phyloP scores from a whole-genome alignment of 805 yeast genomes.

The Pichia membranifaciens region DNA sequence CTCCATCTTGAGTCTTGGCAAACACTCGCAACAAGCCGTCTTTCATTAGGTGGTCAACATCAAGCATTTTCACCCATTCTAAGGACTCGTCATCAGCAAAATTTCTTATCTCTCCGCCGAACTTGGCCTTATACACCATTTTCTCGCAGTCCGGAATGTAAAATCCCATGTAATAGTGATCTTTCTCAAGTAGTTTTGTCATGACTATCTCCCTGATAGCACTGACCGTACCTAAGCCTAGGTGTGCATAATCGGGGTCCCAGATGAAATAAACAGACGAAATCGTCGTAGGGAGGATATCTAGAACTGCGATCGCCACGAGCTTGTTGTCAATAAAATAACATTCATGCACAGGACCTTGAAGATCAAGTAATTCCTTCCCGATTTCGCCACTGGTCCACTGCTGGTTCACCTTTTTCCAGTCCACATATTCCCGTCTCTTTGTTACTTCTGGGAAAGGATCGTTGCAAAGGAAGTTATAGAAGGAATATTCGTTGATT shows the following conservation, averaged over 20 bases:
- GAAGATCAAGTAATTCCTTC: constrained; percentile 14
- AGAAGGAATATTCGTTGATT: constrained; percentile 43
- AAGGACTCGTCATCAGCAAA: constrained; percentile 20
- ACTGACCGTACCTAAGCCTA: constrained; percentile 72
- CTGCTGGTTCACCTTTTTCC: constrained; percentile 35
- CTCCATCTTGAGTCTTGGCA: background rate
- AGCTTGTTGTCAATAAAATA: constrained; percentile 49
- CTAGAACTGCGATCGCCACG: constrained; percentile 72
- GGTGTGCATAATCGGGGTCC: constrained; percentile 70
- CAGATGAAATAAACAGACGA: constrained; percentile 86
- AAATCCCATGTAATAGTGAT: constrained; percentile 73
- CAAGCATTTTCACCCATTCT: constrained; percentile 14
- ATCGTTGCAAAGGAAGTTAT: constrained; percentile 59
- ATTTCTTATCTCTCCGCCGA: constrained; percentile 71
- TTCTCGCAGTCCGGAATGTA: constrained; percentile 74
- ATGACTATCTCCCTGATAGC: constrained; percentile 65
- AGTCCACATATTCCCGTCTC: constrained; percentile 24
- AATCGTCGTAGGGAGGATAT: constrained; percentile 66
- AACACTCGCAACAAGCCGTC: constrained; percentile 12
- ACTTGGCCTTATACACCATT: constrained; percentile 75
- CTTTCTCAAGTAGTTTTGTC: constrained; percentile 39
- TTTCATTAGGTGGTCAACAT: constrained; percentile 7
- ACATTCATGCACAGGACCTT: constrained; percentile 74
- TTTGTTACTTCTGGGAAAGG: constrained; percentile 42
- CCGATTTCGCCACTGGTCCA: constrained; percentile 31